Evolutionary conservation across 2,329 filamentous ascomycete species (phyloP).

Genomic region (Trichoderma pleuroti): DNA sequence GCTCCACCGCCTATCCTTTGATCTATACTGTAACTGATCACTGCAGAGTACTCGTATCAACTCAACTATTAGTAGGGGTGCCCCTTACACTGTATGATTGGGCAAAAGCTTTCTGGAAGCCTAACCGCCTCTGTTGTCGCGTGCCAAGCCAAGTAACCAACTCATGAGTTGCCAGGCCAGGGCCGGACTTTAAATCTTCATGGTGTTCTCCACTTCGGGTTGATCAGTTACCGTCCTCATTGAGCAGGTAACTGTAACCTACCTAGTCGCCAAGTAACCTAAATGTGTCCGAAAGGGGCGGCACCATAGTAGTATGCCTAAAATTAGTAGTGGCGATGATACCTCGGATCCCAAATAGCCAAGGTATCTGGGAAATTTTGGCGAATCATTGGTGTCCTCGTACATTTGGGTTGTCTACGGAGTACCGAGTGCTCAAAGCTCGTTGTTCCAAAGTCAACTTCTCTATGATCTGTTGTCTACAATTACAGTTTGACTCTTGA

Average conservation of each 20-base stretch:
- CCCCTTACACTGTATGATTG: not conserved
- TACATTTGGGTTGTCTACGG: not conserved
- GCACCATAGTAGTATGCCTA: not conserved
- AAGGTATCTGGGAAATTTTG: not conserved
- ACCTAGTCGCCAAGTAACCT: not conserved
- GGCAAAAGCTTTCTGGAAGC: not conserved
- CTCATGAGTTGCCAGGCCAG: not conserved
- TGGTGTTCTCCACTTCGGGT: not conserved
- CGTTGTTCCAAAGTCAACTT: not conserved
- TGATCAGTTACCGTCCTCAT: not conserved
- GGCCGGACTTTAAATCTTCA: not conserved
- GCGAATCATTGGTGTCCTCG: not conserved
- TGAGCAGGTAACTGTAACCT: not conserved
- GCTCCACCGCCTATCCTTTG: not conserved
- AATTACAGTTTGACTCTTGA: not conserved
- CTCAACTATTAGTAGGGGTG: not conserved
- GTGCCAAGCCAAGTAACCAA: not conserved
- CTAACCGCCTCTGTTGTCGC: not conserved
- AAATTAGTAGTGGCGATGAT: not conserved
- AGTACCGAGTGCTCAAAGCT: not conserved
- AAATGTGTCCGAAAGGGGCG: not conserved
- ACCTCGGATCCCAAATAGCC: not conserved
- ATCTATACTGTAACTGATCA: not conserved
- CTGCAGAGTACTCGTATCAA: not conserved
- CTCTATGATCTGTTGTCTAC: not conserved